Evolutionary conservation across 805 yeast species (phyloP).

Genomic region (Candida incommunis): DNA sequence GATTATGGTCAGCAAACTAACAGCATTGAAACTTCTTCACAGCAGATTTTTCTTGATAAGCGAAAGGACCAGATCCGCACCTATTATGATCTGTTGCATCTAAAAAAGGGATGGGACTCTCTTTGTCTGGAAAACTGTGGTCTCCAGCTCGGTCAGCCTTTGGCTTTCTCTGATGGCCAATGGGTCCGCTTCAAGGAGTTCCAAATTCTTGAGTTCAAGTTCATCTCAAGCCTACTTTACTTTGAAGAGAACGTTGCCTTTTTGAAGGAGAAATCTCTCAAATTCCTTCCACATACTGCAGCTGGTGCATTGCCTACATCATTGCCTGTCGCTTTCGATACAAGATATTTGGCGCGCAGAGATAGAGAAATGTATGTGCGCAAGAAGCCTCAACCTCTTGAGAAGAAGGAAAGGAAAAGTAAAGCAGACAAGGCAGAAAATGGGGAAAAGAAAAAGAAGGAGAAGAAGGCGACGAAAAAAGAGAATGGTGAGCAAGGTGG

Average conservation of each 20-base stretch:
- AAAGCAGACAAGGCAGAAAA: conserved; percentile 7
- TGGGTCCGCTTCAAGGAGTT: not conserved
- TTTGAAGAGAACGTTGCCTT: not conserved
- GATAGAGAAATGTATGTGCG: not conserved
- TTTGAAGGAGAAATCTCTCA: not conserved
- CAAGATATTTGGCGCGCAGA: not conserved
- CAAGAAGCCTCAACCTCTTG: not conserved
- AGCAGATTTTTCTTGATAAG: not conserved
- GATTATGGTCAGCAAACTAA: not conserved
- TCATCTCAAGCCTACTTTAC: not conserved
- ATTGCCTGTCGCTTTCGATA: not conserved
- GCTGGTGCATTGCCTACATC: not conserved
- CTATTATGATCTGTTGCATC: not conserved
- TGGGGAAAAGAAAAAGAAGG: conserved; percentile 3
- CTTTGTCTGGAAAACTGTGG: not conserved
- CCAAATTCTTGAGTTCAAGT: not conserved
- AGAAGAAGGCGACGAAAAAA: conserved; percentile 2
- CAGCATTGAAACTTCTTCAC: not conserved
- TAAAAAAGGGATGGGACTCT: not conserved
- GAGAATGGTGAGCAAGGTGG: not conserved
- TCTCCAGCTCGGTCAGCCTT: not conserved
- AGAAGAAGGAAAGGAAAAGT: conserved; percentile 2
- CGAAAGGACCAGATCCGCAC: conserved; percentile 1
- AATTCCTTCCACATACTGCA: not conserved
- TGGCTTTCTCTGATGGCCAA: not conserved